Percentiles rank a stretch among this genome's conserved stretches.
These are phyloP conservation scores for Penicillium thymicola DNA, from an alignment of 2,329 filamentous ascomycete genomes.

Conservation along the genomic window DNA sequence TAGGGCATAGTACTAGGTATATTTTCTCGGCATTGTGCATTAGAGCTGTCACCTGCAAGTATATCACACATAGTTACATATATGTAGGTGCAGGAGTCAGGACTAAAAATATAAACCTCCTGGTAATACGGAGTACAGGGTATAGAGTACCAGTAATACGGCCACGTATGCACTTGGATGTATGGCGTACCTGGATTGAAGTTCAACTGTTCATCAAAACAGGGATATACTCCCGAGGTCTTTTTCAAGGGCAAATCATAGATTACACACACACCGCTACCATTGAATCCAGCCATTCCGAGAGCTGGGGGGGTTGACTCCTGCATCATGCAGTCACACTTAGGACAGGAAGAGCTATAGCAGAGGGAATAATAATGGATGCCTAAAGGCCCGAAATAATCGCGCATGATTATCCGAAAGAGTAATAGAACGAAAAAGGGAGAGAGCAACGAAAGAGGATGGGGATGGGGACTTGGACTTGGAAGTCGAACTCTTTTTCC, in stretches of 20 bases:
- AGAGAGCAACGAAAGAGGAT: no score
- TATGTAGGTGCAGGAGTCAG: neutral
- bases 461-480: no score
- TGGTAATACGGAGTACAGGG: neutral
- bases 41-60: neutral
- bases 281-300: conserved; percentile 4
- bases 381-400: neutral
- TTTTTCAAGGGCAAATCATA: neutral
- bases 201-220: neutral
- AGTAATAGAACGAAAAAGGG: neutral
- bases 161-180: neutral
- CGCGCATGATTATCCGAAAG: neutral
- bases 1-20: no score
- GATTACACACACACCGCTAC: conserved; percentile 10
- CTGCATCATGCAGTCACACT: conserved; percentile 3
- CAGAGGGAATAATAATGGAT: neutral
- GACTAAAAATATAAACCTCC: neutral
- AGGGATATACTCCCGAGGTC: neutral
- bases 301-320: neutral
- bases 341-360: neutral
- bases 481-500: neutral
- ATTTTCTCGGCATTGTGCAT: neutral
- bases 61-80: neutral
- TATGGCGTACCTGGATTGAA: neutral
- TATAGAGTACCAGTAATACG: neutral